These are phyloP conservation scores for Akanthomyces muscarius DNA, from an alignment of 2,329 filamentous ascomycete genomes.

Conservation along the genomic window DNA sequence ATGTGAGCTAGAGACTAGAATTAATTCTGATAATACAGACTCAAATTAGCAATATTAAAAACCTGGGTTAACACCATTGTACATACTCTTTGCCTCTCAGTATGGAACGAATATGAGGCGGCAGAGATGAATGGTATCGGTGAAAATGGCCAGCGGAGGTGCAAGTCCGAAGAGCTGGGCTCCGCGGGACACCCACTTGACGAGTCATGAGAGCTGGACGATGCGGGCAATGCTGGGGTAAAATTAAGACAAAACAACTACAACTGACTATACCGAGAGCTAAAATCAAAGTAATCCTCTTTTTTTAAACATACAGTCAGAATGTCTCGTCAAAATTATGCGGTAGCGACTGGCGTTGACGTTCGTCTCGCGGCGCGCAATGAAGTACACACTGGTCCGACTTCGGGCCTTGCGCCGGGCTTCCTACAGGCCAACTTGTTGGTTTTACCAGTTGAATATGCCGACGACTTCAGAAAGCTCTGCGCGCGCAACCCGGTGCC, in stretches of 20 bases:
- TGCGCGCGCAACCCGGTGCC: constrained; percentile 60
- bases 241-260: not conserved
- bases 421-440: constrained; percentile 61
- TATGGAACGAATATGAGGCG: not conserved
- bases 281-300: not conserved
- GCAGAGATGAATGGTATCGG: not conserved
- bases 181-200: not conserved
- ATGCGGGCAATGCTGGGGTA: not conserved
- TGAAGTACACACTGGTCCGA: constrained; percentile 39
- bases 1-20: not conserved
- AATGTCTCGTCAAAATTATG: constrained; percentile 1
- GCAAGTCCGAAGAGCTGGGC: not conserved
- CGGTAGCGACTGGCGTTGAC: constrained; percentile 29
- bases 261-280: not conserved
- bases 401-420: constrained; percentile 51
- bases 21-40: constrained; percentile 1
- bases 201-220: not conserved
- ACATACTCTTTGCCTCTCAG: not conserved
- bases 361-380: constrained; percentile 42
- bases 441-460: constrained; percentile 53
- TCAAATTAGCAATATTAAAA: constrained; percentile 8
- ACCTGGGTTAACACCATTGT: not conserved
- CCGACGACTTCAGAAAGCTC: constrained; percentile 53
- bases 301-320: not conserved
- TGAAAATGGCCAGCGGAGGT: not conserved